Base-by-base conservation (phyloP, 1,284 basidiomycete species). In the Tylopilus orsonianus region DNA sequence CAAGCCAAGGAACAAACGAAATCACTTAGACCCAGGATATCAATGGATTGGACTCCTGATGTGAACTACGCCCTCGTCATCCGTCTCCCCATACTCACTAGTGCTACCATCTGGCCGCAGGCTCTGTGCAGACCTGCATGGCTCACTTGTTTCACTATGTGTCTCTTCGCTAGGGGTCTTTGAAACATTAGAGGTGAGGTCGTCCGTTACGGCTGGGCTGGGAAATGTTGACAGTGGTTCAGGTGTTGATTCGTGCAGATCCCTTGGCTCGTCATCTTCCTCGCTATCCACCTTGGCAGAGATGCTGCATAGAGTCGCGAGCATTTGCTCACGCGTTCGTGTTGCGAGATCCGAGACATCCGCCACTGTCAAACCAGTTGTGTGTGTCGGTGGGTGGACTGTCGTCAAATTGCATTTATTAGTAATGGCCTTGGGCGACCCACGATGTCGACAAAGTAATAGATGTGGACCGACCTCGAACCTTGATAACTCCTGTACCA, bases 331-430 rank as follows among this genome's bases (percentile, higher is more conserved):
- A 27, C 81, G 81, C 14, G 91, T 84, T 48, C 76, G 79, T 19
- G 71, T 69, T 1, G 81, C 74, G 27, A 94, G 79, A 5, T 77
- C 75, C 41, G 73, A 67, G 22, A 88, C 81, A 60, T 94, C 90
- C 8, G 73, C 76, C 2, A 75, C 63, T 4, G 82, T 86, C 34
- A 92, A 66, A 8, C 81, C 83, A n/a, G 71, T 62, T 1, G 91
- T 95, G 22, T 78, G 66, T 41, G 93, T 76, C 0, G 93, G 90
- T 10, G 87, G 85, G 5, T 95, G 79, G 29, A 92, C 90, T 90
- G 60, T 44, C 48, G 14, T 48, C 49, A 37, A n/a, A 33, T 44
- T 37, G 22, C 32, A 46, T 46, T 33, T 13, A 52, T 65, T 38
- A 61, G 37, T 35, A 34, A 50, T 26, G 35, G n/a, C 30, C 43